Evolutionary conservation across 768 basidiomycete species (phyloP).

Genomic region (Panaeolus papilionaceus): DNA sequence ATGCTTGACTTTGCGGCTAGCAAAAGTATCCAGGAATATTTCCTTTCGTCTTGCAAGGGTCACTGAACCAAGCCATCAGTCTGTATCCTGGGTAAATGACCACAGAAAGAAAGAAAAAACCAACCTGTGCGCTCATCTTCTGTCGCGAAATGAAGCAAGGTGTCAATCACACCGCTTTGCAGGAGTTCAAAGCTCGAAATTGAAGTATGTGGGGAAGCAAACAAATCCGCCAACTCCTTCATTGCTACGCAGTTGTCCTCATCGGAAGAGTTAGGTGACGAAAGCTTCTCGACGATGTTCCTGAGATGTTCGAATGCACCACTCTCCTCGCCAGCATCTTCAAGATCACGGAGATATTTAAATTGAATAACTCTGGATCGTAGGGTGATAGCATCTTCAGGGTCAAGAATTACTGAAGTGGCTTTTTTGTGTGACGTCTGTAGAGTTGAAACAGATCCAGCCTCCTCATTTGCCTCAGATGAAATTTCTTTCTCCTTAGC

Average conservation of each 20-base stretch:
- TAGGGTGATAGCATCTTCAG: constrained; percentile 90
- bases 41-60: constrained; percentile 70
- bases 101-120: constrained; percentile 31
- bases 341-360: constrained; percentile 70
- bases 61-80: constrained; percentile 49
- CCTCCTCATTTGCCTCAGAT: constrained; percentile 33
- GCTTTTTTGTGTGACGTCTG: constrained; percentile 68
- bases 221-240: constrained; percentile 79
- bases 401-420: constrained; percentile 73
- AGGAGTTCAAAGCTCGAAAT: constrained; percentile 96
- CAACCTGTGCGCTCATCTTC: constrained; percentile 65
- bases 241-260: constrained; percentile 66
- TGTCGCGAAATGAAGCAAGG: constrained; percentile 81
- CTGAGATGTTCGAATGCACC: constrained; percentile 69
- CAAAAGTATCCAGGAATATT: constrained; percentile 81
- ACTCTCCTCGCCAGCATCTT: constrained; percentile 57
- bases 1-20: constrained; percentile 53
- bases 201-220: constrained; percentile 75
- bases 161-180: constrained; percentile 92
- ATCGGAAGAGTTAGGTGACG: constrained; percentile 60
- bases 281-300: constrained; percentile 69
- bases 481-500: constrained; percentile 57
- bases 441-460: constrained; percentile 35
- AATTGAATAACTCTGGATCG: constrained; percentile 91
- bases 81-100: background rate